A percentile compares a stretch with the other conserved stretches of the same genome.
phyloP scores from a whole-genome alignment of 306 rosid species.

The Fragaria iinumae region DNA sequence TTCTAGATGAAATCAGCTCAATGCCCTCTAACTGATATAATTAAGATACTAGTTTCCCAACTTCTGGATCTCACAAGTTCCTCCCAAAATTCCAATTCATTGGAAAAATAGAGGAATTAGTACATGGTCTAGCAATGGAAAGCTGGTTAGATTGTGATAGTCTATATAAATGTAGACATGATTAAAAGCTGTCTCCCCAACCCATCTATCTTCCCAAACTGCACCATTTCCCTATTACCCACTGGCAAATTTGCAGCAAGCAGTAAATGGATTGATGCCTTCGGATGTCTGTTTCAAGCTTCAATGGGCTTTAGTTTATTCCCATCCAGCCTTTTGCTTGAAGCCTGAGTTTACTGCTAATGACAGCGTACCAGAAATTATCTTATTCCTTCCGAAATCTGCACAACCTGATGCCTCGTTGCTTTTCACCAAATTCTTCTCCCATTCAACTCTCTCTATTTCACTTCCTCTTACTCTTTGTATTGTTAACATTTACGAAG shows the following conservation, averaged over 20 bases:
- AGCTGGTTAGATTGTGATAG: too few species aligned
- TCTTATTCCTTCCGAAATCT: neutral
- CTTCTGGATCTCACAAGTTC: too few species aligned
- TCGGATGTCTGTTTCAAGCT: neutral
- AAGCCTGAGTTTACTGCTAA: neutral
- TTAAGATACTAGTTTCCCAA: too few species aligned
- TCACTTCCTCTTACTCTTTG: slow-evolving; percentile 10
- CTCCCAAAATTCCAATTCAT: too few species aligned
- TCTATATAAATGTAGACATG: neutral
- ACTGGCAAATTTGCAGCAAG: neutral
- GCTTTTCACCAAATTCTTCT: neutral
- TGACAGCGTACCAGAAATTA: neutral
- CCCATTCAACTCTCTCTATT: neutral
- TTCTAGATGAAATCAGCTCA: too few species aligned
- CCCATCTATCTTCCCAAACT: neutral
- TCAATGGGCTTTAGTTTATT: neutral
- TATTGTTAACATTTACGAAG: neutral
- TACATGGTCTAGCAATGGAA: too few species aligned
- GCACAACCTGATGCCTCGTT: neutral
- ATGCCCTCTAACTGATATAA: too few species aligned
- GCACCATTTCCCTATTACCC: neutral
- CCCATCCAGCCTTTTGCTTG: neutral
- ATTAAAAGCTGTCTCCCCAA: neutral
- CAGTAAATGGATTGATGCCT: neutral
- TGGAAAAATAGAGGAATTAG: too few species aligned